phyloP scores from a whole-genome alignment of 805 yeast genomes.

The Nakazawaea sp. region DNA sequence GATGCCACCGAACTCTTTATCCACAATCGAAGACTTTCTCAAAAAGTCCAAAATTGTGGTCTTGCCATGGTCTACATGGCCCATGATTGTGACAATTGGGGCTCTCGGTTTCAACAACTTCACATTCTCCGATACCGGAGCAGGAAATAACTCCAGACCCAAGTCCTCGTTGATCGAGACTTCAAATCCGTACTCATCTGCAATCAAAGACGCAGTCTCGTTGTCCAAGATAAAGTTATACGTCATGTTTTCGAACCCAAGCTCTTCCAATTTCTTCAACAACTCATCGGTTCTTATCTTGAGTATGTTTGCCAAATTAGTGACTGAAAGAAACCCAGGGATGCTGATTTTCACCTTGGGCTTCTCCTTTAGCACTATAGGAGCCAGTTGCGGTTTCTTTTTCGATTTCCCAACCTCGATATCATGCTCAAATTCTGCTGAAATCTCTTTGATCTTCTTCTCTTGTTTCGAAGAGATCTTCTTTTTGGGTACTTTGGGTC shows the following conservation, averaged over 20 bases:
- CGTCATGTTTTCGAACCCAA: conserved; percentile 70
- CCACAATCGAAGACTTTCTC: conserved; percentile 78
- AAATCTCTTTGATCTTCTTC: conserved; percentile 2
- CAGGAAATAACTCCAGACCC: conserved; percentile 55
- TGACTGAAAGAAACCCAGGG: conserved; percentile 74
- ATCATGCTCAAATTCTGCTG: too few relatives aligned
- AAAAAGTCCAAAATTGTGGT: conserved; percentile 87
- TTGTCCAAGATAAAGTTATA: conserved; percentile 77
- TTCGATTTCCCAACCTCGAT: too few relatives aligned
- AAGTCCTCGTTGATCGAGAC: conserved; percentile 48
- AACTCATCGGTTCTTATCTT: conserved; percentile 58
- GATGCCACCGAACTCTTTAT: conserved; percentile 89
- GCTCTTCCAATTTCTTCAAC: conserved; percentile 44
- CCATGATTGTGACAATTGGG: conserved; percentile 97
- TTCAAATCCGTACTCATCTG: conserved; percentile 82
- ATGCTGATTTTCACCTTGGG: conserved; percentile 27
- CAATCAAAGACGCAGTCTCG: conserved; percentile 80
- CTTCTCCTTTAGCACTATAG: not conserved
- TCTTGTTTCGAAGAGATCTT: not conserved
- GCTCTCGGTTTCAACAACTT: conserved; percentile 58
- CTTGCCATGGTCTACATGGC: conserved; percentile 98
- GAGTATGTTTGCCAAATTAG: conserved; percentile 70
- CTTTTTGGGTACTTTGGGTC: not conserved
- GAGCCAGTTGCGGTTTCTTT: not conserved
- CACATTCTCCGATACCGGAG: conserved; percentile 42